Conservation (phyloP, 2,329 filamentous ascomycete genomes). For the Colletotrichum eleusines region DNA sequence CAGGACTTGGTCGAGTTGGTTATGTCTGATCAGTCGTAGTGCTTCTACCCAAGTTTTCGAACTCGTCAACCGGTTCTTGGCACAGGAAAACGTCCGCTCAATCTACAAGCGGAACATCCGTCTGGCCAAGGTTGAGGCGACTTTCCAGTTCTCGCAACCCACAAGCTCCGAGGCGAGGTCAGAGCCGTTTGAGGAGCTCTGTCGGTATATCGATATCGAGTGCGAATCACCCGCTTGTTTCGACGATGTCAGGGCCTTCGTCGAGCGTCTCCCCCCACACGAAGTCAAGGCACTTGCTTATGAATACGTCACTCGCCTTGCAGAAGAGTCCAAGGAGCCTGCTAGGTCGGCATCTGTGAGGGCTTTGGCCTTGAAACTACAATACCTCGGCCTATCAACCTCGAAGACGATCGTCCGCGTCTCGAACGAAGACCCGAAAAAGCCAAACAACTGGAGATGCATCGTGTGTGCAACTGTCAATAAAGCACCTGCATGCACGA, state of each 20-base stretch:
- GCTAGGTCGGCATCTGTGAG: conserved; percentile 47
- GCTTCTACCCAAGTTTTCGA: conserved; percentile 28
- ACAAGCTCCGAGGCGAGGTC: conserved; percentile 30
- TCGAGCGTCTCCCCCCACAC: conserved; percentile 55
- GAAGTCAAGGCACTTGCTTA: conserved; percentile 57
- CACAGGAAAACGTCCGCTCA: conserved; percentile 43
- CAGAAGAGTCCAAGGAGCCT: conserved; percentile 45
- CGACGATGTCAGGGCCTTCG: conserved; percentile 60
- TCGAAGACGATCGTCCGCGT: conserved; percentile 47
- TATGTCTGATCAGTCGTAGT: conserved; percentile 5
- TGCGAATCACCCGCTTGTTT: conserved; percentile 57
- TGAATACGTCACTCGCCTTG: conserved; percentile 50
- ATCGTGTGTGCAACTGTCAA: conserved; percentile 21
- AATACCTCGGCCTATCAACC: conserved; percentile 59
- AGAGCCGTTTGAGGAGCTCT: conserved; percentile 47
- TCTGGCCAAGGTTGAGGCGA: conserved; percentile 54
- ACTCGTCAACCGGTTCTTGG: conserved; percentile 34
- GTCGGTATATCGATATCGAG: conserved; percentile 53
- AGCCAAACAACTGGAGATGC: conserved; percentile 43
- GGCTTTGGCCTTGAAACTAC: conserved; percentile 56
- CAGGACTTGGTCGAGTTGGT: not conserved
- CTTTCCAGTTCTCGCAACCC: conserved; percentile 49
- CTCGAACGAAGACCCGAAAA: conserved; percentile 39
- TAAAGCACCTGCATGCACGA: conserved; percentile 20
- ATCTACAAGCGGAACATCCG: conserved; percentile 57